Conservation (phyloP, 257 asterid species). For the Capsicum chinense region DNA sequence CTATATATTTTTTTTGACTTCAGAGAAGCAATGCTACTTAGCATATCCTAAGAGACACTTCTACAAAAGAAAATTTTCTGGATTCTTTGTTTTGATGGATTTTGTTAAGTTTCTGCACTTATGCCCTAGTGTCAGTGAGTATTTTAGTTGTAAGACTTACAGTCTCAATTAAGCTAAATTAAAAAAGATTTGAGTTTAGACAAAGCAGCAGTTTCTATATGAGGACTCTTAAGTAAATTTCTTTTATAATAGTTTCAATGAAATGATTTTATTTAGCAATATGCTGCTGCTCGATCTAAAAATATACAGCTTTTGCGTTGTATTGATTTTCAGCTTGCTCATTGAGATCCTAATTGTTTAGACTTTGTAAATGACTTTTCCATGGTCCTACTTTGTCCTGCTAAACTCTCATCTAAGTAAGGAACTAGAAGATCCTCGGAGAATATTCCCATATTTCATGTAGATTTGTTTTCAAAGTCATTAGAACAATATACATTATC, state of each 20-base stretch:
- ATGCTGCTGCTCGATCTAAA: background rate
- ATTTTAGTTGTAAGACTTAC: background rate
- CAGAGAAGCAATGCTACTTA: constrained; percentile 4
- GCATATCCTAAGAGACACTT: background rate
- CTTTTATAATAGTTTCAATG: background rate
- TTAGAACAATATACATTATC: background rate
- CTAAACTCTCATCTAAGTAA: background rate
- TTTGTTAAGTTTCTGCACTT: constrained; percentile 5
- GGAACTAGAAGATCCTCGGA: constrained; percentile 25
- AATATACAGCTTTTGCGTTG: background rate
- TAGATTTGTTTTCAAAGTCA: constrained; percentile 16
- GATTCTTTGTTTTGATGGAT: background rate
- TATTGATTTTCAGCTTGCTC: constrained; percentile 9
- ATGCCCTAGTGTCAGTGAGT: background rate
- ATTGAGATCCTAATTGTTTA: constrained; percentile 2
- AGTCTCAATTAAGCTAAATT: background rate
- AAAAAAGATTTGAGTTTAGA: background rate
- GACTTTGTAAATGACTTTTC: background rate
- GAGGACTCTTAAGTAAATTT: constrained; percentile 2
- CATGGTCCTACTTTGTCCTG: background rate
- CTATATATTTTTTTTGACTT: background rate
- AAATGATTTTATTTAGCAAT: background rate
- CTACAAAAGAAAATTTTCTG: background rate
- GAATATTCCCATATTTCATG: background rate
- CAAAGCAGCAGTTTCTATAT: background rate